Evolutionary conservation across 106 monocot species (phyloP), one percentile per base, ranked within the genome.

Genomic region (Posidonia australis): DNA sequence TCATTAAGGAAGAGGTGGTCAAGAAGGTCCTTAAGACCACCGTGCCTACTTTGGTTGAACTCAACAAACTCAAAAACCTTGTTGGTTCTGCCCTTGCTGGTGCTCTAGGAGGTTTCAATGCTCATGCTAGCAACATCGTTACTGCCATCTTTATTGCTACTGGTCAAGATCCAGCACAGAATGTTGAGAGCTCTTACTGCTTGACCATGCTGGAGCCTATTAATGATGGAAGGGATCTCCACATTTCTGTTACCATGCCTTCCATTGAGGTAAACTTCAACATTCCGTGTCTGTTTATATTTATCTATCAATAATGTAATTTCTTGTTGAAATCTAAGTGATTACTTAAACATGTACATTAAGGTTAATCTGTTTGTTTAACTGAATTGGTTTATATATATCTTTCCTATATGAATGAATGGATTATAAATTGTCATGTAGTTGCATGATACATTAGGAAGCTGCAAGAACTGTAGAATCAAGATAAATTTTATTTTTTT

Each of bases 41-140:
- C 9, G 80, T 87, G 0, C 14, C 79, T 10, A 73, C 82, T n/a
- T 62, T 92, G 3, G 79, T 87, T 41, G 87, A 92, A 66, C 81
- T 92, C 17, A 92, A 92, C 56, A 80, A 72, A 53, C 67, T 87
- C 27, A 92, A 92, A 60, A 92, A 92, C 66, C 84, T 92, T 60
- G 92, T 78, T 23, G 92, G 92, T 2, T 92, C 92, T 16, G 92
- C 92, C n/a, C 71, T 92, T n/a, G 92, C 92, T 59, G 92, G 92
- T 46, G 65, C 92, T 46, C 63, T 92, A 7, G 92, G 92, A 2
- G 92, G 92, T 17, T 92, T 87, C 70, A 92, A 92, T 72, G 92
- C 92, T 49, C 92, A 92, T 70, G 87, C 92, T 11, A 82, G 87
- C 64, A 92, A 92, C 71, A 87, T 92, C 43, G 92, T 92, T 14